phyloP scores from a whole-genome alignment of 805 yeast species.

The Myxozyma monticola region DNA sequence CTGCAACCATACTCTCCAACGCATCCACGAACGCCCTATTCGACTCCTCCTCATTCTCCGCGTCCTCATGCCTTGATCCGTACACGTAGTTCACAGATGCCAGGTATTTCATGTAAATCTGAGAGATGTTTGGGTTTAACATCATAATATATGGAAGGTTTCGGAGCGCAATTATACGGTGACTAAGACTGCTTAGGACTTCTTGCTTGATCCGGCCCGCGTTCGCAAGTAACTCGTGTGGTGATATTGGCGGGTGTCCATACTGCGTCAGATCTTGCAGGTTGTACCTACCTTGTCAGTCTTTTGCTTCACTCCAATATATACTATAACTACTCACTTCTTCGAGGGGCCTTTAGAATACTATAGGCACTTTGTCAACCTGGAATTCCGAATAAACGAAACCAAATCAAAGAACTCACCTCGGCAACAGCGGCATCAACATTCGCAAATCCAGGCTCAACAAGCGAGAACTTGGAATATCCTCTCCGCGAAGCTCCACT shows the following conservation, averaged over 20 bases:
- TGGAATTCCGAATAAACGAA: neutral
- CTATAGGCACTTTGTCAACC: neutral
- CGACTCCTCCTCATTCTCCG: conserved; percentile 51
- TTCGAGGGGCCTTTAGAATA: neutral
- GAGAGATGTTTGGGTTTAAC: conserved; percentile 81
- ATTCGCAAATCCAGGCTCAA: conserved; percentile 16
- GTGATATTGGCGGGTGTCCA: conserved; percentile 35
- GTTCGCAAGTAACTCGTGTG: conserved; percentile 36
- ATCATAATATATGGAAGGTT: conserved; percentile 80
- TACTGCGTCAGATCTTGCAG: conserved; percentile 32
- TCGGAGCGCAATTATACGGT: conserved; percentile 68
- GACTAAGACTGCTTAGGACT: conserved; percentile 50
- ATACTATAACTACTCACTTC: neutral
- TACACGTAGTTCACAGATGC: conserved; percentile 50
- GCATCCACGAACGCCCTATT: conserved; percentile 55
- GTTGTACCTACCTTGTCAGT: neutral
- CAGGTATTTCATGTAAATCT: conserved; percentile 71
- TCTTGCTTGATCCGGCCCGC: conserved; percentile 33
- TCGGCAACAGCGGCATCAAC: conserved; percentile 10
- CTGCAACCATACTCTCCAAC: conserved; percentile 60
- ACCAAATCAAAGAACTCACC: neutral
- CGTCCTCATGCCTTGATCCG: conserved; percentile 46
- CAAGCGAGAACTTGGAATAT: conserved; percentile 18
- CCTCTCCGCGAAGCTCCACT: too few relatives aligned
- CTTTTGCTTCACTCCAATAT: neutral